Evolutionary conservation across 2,329 filamentous ascomycete genomes (phyloP), one percentile per base, ranked within the genome.

Genomic region (Aureobasidium subglaciale): DNA sequence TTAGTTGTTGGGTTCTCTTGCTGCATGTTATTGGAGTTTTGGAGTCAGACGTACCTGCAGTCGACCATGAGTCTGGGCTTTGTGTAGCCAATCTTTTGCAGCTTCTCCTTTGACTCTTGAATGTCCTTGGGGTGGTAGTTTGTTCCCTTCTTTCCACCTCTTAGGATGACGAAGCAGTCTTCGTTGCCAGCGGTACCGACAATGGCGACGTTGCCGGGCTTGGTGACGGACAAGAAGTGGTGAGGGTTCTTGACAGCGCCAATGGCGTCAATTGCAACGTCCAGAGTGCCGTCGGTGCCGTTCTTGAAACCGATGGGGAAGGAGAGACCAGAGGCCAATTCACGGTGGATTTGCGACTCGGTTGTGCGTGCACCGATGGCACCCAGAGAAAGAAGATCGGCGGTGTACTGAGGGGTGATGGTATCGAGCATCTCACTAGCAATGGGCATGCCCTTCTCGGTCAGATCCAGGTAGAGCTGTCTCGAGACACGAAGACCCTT

Each of bases 231-330:
- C 64, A 99, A 80, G 80, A 99, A 97, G 78, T 96, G 90, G 68
- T 99, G 93, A 15, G 90, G 89, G 68, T 95, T 89, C 70, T 82
- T 85, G 49, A 95, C 92, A 15, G 93, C 89, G 59, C 91, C 90
- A 70, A 97, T 96, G 49, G 93, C 93, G 69, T 99, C 93, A 64
- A 97, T 89, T 11, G 93, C 91, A 4, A 97, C 91, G 56, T 85
- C 82, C 45, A 97, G 76, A 8, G 86, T 87, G 50, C 93, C 93
- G 70, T 99, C 93, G 29, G 93, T 99, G 61, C 93, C 93, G 73
- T 99, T 99, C 82, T 99, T 99, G 87, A 99, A 99, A 50, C 93
- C 93, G 10, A 99, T 90, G 2, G 93, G 93, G 86, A 96, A 97
- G 63, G 88, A 95, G 32, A 97, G 79, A 67, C 93, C 93, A 53